These are phyloP conservation scores for Pythium plurisporium DNA, from an alignment of 352 stramenopile species.

Conservation along the genomic window DNA sequence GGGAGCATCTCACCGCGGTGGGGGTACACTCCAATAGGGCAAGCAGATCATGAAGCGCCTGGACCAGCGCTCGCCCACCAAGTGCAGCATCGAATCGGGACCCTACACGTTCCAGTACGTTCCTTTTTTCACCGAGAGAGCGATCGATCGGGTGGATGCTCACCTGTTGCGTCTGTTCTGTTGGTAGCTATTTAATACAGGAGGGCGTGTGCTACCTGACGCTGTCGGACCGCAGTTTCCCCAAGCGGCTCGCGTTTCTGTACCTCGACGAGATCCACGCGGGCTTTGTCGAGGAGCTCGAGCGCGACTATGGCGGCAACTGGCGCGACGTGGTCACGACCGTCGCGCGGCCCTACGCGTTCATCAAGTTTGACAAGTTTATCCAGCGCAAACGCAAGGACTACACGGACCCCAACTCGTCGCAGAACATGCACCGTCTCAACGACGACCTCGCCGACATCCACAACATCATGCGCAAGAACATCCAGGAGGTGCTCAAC, in stretches of 20 bases:
- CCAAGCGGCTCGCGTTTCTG: constrained; percentile 96
- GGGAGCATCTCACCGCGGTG: background rate
- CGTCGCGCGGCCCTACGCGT: constrained; percentile 96
- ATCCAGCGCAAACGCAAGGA: constrained; percentile 98
- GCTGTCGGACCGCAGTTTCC: constrained; percentile 94
- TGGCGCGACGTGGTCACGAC: constrained; percentile 93
- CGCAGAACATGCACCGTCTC: constrained; percentile 94
- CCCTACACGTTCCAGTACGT: constrained; percentile 90
- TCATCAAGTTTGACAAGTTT: constrained; percentile 98
- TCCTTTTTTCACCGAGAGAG: background rate
- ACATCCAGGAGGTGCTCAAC: constrained; percentile 95
- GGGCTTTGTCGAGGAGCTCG: constrained; percentile 93
- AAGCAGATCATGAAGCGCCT: constrained; percentile 94
- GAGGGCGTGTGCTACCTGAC: constrained; percentile 97
- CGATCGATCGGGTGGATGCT: too few species aligned
- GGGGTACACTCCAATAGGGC: constrained; percentile 32
- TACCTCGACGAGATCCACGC: constrained; percentile 96
- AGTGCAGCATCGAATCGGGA: constrained; percentile 93
- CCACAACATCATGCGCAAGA: constrained; percentile 99
- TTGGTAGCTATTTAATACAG: constrained; percentile 93
- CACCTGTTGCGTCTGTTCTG: background rate
- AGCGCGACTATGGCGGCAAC: constrained; percentile 88
- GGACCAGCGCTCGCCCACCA: constrained; percentile 87
- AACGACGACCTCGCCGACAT: constrained; percentile 98
- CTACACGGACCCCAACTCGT: constrained; percentile 95